These are phyloP conservation scores for Kalaharituber pfeilii DNA, from an alignment of 2,329 filamentous ascomycete species.

Conservation along the genomic window DNA sequence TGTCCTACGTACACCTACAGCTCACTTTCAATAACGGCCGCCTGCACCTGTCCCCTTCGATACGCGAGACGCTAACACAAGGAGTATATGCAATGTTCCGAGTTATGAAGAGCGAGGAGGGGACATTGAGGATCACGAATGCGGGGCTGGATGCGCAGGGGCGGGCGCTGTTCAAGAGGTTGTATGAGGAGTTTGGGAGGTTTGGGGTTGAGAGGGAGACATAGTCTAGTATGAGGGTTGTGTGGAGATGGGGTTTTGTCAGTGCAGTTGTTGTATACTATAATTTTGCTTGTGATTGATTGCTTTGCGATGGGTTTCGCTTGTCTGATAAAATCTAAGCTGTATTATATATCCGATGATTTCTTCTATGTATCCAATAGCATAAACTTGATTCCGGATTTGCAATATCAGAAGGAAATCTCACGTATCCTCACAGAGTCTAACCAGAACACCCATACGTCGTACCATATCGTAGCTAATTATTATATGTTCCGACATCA, in stretches of 20 bases:
- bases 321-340: no score
- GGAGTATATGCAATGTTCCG: conserved; percentile 11
- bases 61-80: conserved; percentile 6
- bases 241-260: not conserved
- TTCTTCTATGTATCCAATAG: no score
- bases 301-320: no score
- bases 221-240: not conserved
- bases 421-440: no score
- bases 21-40: not conserved
- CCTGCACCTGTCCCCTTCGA: conserved; percentile 10
- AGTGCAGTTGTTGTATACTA: no score
- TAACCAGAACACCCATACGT: no score
- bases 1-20: conserved; percentile 9
- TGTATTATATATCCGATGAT: no score
- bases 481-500: no score
- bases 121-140: conserved; percentile 9
- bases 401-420: no score
- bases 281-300: no score
- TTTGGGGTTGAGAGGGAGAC: conserved; percentile 5
- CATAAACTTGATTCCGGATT: no score
- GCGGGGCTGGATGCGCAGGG: conserved; percentile 13
- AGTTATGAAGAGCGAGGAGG: conserved; percentile 14
- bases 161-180: conserved; percentile 15
- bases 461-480: no score
- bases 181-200: conserved; percentile 16